A percentile compares a stretch with the other conserved stretches of the same genome.
Conservation (phyloP, 208 protist species). For the Trypanosomatidae sp. region DNA sequence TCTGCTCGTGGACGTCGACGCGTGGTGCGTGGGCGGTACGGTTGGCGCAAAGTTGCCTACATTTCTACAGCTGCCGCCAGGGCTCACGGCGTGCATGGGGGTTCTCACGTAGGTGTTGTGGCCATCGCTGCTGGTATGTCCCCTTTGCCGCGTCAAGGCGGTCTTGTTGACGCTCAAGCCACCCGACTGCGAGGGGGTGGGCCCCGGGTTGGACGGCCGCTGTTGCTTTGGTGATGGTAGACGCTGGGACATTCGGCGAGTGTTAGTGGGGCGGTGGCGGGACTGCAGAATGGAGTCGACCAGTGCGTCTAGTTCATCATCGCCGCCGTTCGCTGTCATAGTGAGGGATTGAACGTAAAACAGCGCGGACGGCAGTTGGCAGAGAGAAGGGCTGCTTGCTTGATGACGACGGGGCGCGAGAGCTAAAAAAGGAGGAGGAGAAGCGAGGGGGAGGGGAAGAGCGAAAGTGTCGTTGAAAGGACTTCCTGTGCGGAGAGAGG, state of each 20-base stretch:
- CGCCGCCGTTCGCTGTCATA: neutral
- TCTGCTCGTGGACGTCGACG: neutral
- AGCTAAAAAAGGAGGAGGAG: neutral
- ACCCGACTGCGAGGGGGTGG: neutral
- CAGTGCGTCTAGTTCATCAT: conserved; percentile 19
- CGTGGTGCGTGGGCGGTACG: neutral
- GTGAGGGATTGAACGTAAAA: neutral
- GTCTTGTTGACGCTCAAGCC: neutral
- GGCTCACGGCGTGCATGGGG: neutral
- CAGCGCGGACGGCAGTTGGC: neutral
- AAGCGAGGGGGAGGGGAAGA: neutral
- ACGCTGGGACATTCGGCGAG: neutral
- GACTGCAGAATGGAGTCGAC: conserved; percentile 32
- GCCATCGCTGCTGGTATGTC: neutral
- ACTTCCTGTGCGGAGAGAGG: neutral
- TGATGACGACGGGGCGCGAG: neutral
- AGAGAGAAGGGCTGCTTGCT: neutral
- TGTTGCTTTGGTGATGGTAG: conserved; percentile 3
- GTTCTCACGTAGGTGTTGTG: neutral
- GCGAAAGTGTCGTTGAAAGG: neutral
- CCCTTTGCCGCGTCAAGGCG: neutral
- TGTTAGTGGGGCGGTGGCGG: neutral
- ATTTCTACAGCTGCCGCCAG: neutral
- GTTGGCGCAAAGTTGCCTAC: neutral
- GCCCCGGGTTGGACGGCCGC: neutral